Evolutionary conservation across 768 basidiomycete genomes (phyloP), one percentile per base, ranked within the genome.

Genomic region (Calocera viscosa): DNA sequence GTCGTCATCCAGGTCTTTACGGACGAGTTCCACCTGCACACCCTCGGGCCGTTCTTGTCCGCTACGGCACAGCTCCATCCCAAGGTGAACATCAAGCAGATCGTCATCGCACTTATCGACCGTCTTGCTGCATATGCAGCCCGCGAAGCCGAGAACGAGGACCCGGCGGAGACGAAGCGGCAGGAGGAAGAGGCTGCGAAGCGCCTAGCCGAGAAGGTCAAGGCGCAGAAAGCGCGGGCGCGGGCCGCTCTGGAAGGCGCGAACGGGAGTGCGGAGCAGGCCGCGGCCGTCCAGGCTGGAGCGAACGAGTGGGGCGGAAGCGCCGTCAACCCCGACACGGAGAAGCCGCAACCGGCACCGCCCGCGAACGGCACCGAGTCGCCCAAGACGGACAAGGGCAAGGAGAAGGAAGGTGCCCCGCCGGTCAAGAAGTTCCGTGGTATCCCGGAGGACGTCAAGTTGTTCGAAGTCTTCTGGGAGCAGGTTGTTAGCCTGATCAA

Each of bases 1-100:
- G 96, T 98, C 11, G 94, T 99, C 69, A 99, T 99, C 71, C 96
- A 99, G 82, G 95, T 99, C 19, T 98, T 98, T 77, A 93, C 95
- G 12, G 94, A 98, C 76, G 95, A 98, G 74, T 98, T 98, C 78
- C 96, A 99, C 73, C 83, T 99, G 0, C 90, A 95, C 73, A 87
- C 92, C 0, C 86, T 98, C n/a, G 90, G 90, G 0, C 92, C 92
- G 0, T 98, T 99, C 85, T 84, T 98, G 28, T 89, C 90, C 10
- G 93, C 96, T 0, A 96, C 94, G 0, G 94, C 96, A 0, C 93
- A 94, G 70, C 83, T 98, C 1, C 96, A 99, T 74, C 94, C 94
- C 64, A 92, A 95, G 74, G 96, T 98, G 72, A 96, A 96, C 77
- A 98, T 98, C 79, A 98, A 99, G 78, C 84, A 89, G 69, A 98